phyloP scores from a whole-genome alignment of 106 monocot genomes.

The Dioscorea dumetorum region DNA sequence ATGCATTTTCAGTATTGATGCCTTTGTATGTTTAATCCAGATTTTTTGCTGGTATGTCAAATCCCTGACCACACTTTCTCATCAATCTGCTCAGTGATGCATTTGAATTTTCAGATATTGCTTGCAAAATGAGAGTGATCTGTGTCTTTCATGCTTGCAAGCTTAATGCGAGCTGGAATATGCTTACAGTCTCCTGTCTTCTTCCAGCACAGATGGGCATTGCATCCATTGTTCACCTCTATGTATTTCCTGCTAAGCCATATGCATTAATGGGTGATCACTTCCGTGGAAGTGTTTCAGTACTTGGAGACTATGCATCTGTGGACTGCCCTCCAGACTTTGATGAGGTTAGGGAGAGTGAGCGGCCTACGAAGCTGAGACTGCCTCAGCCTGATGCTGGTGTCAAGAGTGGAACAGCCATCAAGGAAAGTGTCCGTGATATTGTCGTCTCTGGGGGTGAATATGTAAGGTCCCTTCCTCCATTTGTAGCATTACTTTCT shows the following conservation, averaged over 20 bases:
- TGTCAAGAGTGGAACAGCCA: constrained; percentile 42
- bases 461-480: constrained; percentile 49
- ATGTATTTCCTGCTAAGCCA: constrained; percentile 83
- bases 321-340: constrained; percentile 76
- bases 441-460: constrained; percentile 90
- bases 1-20: no score
- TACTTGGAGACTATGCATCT: constrained; percentile 91
- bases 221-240: constrained; percentile 85
- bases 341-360: constrained; percentile 92
- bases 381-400: constrained; percentile 62
- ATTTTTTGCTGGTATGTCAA: no score
- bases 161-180: background rate
- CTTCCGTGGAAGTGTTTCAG: constrained; percentile 53
- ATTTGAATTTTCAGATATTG: no score
- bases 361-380: constrained; percentile 74
- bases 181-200: constrained; percentile 12
- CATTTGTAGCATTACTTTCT: no score
- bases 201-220: constrained; percentile 84
- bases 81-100: no score
- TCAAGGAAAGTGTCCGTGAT: constrained; percentile 89
- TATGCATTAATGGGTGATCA: constrained; percentile 78
- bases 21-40: no score
- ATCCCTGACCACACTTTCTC: no score
- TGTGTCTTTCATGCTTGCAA: no score
- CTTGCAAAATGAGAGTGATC: no score